Evolutionary conservation across 768 basidiomycete species (phyloP).

Genomic region (Trametes cingulata): DNA sequence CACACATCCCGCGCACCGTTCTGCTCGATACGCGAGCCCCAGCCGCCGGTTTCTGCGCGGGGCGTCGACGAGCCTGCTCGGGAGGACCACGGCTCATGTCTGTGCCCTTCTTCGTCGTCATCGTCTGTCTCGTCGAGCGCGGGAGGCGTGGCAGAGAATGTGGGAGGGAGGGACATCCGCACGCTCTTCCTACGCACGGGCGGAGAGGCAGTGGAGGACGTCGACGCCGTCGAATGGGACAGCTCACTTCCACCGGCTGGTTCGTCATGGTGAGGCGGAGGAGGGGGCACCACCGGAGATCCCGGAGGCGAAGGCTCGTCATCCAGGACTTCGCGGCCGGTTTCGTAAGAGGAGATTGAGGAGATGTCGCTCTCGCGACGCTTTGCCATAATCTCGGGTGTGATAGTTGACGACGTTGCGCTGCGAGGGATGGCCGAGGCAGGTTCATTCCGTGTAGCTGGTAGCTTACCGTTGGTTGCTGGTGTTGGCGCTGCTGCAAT

Average conservation of each 20-base stretch:
- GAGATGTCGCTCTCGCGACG: constrained; percentile 40
- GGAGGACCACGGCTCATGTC: constrained; percentile 27
- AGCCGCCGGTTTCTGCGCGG: constrained; percentile 24
- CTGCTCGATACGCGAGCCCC: constrained; percentile 23
- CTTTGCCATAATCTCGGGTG: not conserved
- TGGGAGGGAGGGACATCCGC: constrained; percentile 73
- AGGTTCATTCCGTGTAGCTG: not conserved
- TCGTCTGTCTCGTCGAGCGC: constrained; percentile 52
- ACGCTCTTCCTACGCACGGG: constrained; percentile 64
- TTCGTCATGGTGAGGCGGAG: constrained; percentile 22
- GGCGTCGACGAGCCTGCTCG: constrained; percentile 5
- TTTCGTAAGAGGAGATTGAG: constrained; percentile 67
- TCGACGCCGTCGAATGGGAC: constrained; percentile 30
- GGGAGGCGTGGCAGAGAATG: constrained; percentile 72
- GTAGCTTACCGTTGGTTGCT: constrained; percentile 8
- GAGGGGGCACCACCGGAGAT: constrained; percentile 16
- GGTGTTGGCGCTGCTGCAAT: constrained; percentile 4
- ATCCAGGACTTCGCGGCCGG: constrained; percentile 56
- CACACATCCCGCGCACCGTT: constrained; percentile 46
- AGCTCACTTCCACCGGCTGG: constrained; percentile 31
- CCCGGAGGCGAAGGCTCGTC: constrained; percentile 27
- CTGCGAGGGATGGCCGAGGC: not conserved
- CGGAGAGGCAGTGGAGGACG: constrained; percentile 26
- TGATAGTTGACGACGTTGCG: not conserved
- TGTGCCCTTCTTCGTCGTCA: constrained; percentile 31